Evolutionary conservation across 495 filamentous ascomycete species (phyloP).

Genomic region (Hypoxylon lenormandii): DNA sequence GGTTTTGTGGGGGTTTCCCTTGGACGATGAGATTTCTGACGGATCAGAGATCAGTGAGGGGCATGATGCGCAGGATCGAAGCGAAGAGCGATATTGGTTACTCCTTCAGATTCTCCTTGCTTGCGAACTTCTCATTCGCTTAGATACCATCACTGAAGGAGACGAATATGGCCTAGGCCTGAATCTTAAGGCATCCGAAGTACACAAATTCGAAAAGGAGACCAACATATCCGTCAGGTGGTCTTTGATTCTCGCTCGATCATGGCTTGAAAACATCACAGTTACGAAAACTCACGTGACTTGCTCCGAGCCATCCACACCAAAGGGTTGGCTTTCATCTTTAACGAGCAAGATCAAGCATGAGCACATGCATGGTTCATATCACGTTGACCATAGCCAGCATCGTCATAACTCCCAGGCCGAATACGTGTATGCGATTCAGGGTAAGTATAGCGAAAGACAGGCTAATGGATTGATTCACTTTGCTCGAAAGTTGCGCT

Average conservation of each 20-base stretch:
- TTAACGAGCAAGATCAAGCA: conserved; percentile 65
- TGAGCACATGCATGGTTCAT: conserved; percentile 51
- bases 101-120: conserved; percentile 82
- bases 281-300: conserved; percentile 53
- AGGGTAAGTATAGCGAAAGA: conserved; percentile 60
- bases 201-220: conserved; percentile 71
- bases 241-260: conserved; percentile 79
- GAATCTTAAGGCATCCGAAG: conserved; percentile 68
- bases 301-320: conserved; percentile 54
- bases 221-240: conserved; percentile 78
- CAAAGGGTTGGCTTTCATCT: conserved; percentile 64
- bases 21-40: conserved; percentile 65
- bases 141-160: conserved; percentile 76
- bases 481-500: conserved; percentile 68
- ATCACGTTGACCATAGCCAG: conserved; percentile 49
- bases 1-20: conserved; percentile 76
- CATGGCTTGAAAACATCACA: conserved; percentile 80
- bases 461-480: conserved; percentile 68
- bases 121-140: conserved; percentile 78
- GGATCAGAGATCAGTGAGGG: conserved; percentile 55
- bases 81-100: conserved; percentile 76
- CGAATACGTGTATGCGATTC: conserved; percentile 57
- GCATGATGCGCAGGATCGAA: conserved; percentile 58
- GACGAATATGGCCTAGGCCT: conserved; percentile 61
- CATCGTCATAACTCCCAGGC: conserved; percentile 49